These are phyloP conservation scores for Paraleonurus japonicus DNA, from an alignment of 257 asterid genomes.

Conservation along the genomic window DNA sequence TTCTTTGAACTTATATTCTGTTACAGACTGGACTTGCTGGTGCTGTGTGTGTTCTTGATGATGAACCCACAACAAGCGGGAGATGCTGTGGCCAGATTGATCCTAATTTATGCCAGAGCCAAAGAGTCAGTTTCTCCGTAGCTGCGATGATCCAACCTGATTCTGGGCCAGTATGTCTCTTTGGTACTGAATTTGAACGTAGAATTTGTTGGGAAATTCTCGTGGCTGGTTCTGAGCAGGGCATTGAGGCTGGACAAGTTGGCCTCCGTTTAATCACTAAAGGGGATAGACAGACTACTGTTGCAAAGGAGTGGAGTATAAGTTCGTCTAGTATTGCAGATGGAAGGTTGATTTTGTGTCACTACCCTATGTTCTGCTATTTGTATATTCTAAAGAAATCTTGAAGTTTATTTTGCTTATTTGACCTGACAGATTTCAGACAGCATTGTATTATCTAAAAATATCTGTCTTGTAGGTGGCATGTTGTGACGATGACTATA, in stretches of 20 bases:
- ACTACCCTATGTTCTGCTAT: constrained; percentile 8
- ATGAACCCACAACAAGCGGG: constrained; percentile 96
- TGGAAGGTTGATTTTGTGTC: constrained; percentile 66
- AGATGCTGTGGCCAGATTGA: constrained; percentile 90
- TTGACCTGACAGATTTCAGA: constrained; percentile 8
- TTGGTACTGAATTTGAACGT: constrained; percentile 92
- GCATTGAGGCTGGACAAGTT: constrained; percentile 99
- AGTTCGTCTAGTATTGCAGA: constrained; percentile 93
- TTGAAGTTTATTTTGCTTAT: not conserved
- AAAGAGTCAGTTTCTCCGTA: constrained; percentile 76
- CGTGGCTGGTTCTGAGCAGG: constrained; percentile 99
- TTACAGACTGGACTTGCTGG: constrained; percentile 88
- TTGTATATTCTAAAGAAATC: not conserved
- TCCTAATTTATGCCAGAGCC: constrained; percentile 71
- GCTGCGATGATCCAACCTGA: constrained; percentile 97
- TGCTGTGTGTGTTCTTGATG: constrained; percentile 97
- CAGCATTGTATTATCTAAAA: constrained; percentile 3
- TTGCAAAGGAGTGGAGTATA: constrained; percentile 93
- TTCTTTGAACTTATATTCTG: constrained; percentile 20
- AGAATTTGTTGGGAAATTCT: constrained; percentile 90
- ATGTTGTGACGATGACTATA: constrained; percentile 80
- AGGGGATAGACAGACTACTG: constrained; percentile 88
- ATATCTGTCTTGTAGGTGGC: constrained; percentile 72
- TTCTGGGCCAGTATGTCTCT: constrained; percentile 94
- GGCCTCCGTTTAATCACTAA: constrained; percentile 85